Base-by-base conservation (phyloP, 2,329 filamentous ascomycete species). In the Exophiala sp. region DNA sequence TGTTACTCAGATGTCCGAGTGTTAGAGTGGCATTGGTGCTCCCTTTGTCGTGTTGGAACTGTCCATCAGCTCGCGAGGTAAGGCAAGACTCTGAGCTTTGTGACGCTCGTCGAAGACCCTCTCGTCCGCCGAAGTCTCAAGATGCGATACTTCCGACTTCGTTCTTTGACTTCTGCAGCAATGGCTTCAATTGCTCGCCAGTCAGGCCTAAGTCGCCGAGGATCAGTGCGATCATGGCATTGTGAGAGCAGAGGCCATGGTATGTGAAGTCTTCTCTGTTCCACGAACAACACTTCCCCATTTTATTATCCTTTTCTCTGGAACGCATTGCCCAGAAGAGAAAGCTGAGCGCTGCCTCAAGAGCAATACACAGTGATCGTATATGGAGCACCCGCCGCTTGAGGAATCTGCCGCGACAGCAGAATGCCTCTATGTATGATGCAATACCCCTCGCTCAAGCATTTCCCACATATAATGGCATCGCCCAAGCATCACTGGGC, bases 241-340 rank as follows among this genome's bases (percentile, higher is more conserved):
- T 40, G 35, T 42, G 35, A 21, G n/a, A 18, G 32, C 47, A 49
- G 5, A 38, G 29, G 18, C 47, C 47, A 24, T 41, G 8, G 14
- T 49, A 49, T 1, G 16, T 20, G 9, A 49, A 41, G n/a, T n/a
- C 2, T 2, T 24, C n/a, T 18, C 12, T 8, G 7, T n/a, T 5
- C 47, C 35, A 42, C 7, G 32, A 35, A 42, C 35, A 49, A 40
- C 20, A 14, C 3, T 8, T 2, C 11, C 34, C 47, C 35, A 49
- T 49, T n/a, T 40, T 42, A 9, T 21, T 42, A 35, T 49, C 47
- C 12, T 12, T 38, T 11, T n/a, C 18, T 11, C 20, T 38, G 20
- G 47, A 21, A 8, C 12, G 7, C 47, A 49, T 49, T 18, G 35
- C 47, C 47, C 47, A 49, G 36, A 5, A 49, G n/a, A 21, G 10